These are phyloP conservation scores for Talaromyces verruculosus DNA, from an alignment of 2,329 filamentous ascomycete genomes.

Conservation along the genomic window DNA sequence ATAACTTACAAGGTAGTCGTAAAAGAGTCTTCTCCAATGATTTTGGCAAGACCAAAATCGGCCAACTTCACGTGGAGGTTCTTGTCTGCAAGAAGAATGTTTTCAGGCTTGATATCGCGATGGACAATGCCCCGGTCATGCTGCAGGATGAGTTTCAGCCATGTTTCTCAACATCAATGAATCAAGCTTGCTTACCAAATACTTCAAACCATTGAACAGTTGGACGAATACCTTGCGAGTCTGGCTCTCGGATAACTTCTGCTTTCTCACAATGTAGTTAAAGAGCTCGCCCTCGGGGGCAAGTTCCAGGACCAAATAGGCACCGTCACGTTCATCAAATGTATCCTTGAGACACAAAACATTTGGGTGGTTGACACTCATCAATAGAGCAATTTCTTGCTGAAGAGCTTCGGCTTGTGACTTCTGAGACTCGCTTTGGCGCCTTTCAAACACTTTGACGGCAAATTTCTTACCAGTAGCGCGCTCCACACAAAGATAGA, in stretches of 20 bases:
- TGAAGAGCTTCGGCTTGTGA: constrained; percentile 83
- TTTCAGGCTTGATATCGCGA: constrained; percentile 96
- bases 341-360: constrained; percentile 92
- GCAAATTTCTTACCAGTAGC: constrained; percentile 78
- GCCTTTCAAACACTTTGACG: constrained; percentile 92
- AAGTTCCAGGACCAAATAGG: constrained; percentile 88
- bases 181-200: constrained; percentile 64
- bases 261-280: constrained; percentile 88
- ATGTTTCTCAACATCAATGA: not conserved
- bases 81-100: constrained; percentile 85
- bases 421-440: constrained; percentile 75
- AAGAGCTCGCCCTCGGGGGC: constrained; percentile 93
- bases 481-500: constrained; percentile 88
- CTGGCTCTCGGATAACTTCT: constrained; percentile 81
- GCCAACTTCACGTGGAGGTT: constrained; percentile 85
- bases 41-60: constrained; percentile 96
- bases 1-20: constrained; percentile 78
- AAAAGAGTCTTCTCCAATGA: constrained; percentile 97
- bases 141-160: constrained; percentile 48
- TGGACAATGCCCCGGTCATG: constrained; percentile 97
- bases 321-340: constrained; percentile 85
- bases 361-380: constrained; percentile 95
- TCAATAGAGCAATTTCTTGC: constrained; percentile 93
- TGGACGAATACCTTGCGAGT: constrained; percentile 85
- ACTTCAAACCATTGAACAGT: constrained; percentile 90